Conservation (phyloP, 2,329 filamentous ascomycete species). For the Fusarium camptoceras region DNA sequence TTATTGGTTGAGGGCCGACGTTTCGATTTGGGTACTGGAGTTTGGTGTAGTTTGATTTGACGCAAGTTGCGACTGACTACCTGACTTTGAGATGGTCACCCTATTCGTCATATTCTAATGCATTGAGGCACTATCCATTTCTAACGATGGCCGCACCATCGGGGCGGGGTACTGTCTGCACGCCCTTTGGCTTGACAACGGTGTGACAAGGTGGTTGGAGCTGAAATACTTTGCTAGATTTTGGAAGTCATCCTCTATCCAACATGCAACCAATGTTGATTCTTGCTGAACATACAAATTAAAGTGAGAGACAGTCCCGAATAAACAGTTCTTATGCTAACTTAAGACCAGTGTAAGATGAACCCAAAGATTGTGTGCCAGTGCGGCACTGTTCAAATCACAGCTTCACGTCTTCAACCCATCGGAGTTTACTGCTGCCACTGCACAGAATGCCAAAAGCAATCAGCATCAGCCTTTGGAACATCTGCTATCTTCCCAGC, state of each 20-base stretch:
- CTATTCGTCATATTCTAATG: background rate
- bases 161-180: background rate
- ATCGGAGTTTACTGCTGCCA: slow-evolving; percentile 58
- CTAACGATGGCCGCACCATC: background rate
- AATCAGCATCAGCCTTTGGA: slow-evolving; percentile 60
- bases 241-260: background rate
- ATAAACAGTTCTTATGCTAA: background rate
- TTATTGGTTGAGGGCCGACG: slow-evolving; percentile 14
- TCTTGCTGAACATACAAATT: background rate
- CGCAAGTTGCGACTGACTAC: background rate
- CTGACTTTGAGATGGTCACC: background rate
- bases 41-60: background rate
- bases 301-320: background rate
- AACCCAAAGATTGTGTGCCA: slow-evolving; percentile 52
- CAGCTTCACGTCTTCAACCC: slow-evolving; percentile 51
- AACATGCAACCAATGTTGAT: background rate
- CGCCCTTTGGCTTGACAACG: slow-evolving; percentile 20
- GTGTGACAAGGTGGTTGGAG: background rate
- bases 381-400: slow-evolving; percentile 54
- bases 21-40: background rate
- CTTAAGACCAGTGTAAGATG: slow-evolving; percentile 15
- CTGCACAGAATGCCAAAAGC: slow-evolving; percentile 59
- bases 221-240: background rate
- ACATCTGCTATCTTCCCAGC: slow-evolving; percentile 58
- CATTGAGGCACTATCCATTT: background rate